Evolutionary conservation across 1,284 basidiomycete genomes (phyloP).

Genomic region (Porphyrellus sp.): DNA sequence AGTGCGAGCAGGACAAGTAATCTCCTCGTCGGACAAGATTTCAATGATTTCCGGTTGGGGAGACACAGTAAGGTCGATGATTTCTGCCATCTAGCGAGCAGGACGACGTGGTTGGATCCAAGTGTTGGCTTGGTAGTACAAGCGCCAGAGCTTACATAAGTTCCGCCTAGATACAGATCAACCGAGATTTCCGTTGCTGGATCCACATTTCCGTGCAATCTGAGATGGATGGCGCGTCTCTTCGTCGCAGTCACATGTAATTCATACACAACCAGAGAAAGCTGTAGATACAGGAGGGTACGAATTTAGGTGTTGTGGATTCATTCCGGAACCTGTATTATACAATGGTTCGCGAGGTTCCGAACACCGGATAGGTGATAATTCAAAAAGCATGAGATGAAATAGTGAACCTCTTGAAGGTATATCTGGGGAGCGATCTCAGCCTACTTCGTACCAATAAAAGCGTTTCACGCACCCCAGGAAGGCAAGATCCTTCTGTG

Average conservation of each 20-base stretch:
- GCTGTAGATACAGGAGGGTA: too few relatives aligned
- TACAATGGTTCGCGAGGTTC: not conserved
- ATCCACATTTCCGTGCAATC: too few relatives aligned
- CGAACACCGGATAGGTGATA: not conserved
- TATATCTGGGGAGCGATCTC: slow-evolving; percentile 49
- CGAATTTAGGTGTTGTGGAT: too few relatives aligned
- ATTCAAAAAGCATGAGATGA: slow-evolving; percentile 40
- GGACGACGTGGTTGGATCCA: not conserved
- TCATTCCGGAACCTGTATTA: not conserved
- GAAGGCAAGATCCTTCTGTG: slow-evolving; percentile 88
- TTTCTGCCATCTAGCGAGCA: slow-evolving; percentile 27
- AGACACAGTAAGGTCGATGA: slow-evolving; percentile 34
- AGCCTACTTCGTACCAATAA: slow-evolving; percentile 1
- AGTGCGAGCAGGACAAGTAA: not conserved
- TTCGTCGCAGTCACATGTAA: not conserved
- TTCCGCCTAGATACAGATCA: too few relatives aligned
- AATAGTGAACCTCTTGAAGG: slow-evolving; percentile 71
- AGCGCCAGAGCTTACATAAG: too few relatives aligned
- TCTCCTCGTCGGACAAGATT: slow-evolving; percentile 27
- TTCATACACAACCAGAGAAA: not conserved
- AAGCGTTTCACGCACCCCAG: slow-evolving; percentile 63
- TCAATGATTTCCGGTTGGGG: slow-evolving; percentile 31
- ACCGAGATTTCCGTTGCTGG: too few relatives aligned
- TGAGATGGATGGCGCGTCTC: too few relatives aligned
- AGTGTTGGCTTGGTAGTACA: not conserved